Evolutionary conservation across 495 filamentous ascomycete species (phyloP).

Genomic region (Acidiella bohemica): DNA sequence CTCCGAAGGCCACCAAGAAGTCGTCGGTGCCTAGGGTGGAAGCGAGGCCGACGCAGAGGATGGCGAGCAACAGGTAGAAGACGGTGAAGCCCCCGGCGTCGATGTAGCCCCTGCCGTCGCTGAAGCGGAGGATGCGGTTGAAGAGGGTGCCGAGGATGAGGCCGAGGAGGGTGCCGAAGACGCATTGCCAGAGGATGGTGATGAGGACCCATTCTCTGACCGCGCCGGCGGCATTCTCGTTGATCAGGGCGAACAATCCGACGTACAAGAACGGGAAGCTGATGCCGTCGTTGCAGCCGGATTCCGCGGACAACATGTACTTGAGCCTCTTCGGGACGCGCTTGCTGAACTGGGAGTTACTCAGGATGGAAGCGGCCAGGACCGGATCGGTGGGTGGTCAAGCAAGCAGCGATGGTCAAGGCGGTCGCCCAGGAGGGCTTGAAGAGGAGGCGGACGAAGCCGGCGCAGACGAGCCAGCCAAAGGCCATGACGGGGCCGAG

Average conservation of each 20-base stretch:
- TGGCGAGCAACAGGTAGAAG: conserved; percentile 39
- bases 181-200: conserved; percentile 39
- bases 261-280: conserved; percentile 39
- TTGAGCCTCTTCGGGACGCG: conserved; percentile 35
- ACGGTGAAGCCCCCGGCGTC: conserved; percentile 32
- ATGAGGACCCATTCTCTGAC: conserved; percentile 36
- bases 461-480: conserved; percentile 35
- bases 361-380: conserved; percentile 35
- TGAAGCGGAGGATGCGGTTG: conserved; percentile 32
- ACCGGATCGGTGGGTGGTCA: conserved; percentile 41
- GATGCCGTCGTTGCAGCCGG: conserved; percentile 38
- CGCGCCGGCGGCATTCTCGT: conserved; percentile 19
- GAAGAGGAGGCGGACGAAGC: conserved; percentile 31
- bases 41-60: conserved; percentile 35
- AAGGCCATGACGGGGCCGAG: conserved; percentile 39
- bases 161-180: conserved; percentile 31
- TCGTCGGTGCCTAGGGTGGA: conserved; percentile 35
- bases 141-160: conserved; percentile 29
- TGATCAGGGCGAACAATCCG: conserved; percentile 29
- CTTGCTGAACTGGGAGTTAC: conserved; percentile 32
- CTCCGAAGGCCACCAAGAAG: conserved; percentile 40
- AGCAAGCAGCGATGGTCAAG: conserved; percentile 35
- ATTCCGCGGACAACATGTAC: conserved; percentile 36
- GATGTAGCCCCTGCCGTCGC: conserved; percentile 27
- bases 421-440: conserved; percentile 28